These are phyloP conservation scores for Terana coerulea DNA, from an alignment of 768 basidiomycete species.

Conservation along the genomic window DNA sequence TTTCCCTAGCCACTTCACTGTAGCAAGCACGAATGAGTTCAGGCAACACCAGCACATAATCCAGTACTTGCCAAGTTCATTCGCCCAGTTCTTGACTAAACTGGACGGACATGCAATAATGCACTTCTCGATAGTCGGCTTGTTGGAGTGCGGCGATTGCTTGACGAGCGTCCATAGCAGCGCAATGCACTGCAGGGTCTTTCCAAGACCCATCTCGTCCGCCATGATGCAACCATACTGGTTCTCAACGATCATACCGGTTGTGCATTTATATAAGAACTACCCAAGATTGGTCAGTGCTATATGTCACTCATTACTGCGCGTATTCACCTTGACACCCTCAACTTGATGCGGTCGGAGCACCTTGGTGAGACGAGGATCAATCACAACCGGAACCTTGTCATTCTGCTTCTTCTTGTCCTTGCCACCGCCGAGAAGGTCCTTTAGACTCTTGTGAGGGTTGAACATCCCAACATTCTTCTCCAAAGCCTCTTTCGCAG, in stretches of 20 bases:
- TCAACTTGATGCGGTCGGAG: slow-evolving; percentile 97
- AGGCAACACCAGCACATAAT: background rate
- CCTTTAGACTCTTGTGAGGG: slow-evolving; percentile 88
- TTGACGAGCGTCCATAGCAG: slow-evolving; percentile 94
- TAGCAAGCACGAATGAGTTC: background rate
- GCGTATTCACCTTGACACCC: slow-evolving; percentile 91
- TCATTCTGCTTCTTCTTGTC: slow-evolving; percentile 58
- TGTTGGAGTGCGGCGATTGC: slow-evolving; percentile 87
- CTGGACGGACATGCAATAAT: slow-evolving; percentile 97
- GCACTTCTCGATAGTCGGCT: slow-evolving; percentile 90
- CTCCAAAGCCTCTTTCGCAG: slow-evolving; percentile 59
- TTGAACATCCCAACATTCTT: slow-evolving; percentile 76
- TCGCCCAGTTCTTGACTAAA: slow-evolving; percentile 98
- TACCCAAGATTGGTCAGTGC: too few species aligned
- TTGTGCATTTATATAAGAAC: slow-evolving; percentile 95
- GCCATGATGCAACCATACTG: slow-evolving; percentile 99
- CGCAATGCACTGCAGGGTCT: slow-evolving; percentile 95
- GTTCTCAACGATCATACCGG: slow-evolving; percentile 87
- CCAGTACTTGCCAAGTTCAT: slow-evolving; percentile 76
- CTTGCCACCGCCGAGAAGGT: slow-evolving; percentile 68
- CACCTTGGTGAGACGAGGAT: slow-evolving; percentile 81
- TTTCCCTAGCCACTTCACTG: slow-evolving; percentile 95
- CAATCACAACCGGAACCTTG: slow-evolving; percentile 97
- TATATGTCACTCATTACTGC: background rate
- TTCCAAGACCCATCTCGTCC: slow-evolving; percentile 98